Evolutionary conservation across 352 stramenopile species (phyloP).

Genomic region (Phytophthora nicotianae): DNA sequence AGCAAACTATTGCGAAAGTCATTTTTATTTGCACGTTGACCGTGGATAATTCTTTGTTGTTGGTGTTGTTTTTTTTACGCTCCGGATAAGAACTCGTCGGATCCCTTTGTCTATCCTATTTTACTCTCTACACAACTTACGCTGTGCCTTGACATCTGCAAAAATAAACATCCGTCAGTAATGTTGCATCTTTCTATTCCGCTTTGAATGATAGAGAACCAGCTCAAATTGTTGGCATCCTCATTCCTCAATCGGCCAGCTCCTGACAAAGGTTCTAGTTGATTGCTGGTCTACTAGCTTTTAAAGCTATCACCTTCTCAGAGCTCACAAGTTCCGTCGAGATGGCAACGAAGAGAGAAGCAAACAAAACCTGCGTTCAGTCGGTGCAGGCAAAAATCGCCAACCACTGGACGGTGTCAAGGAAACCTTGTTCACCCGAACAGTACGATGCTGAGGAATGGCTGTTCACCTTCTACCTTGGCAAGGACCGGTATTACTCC

Average conservation of each 20-base stretch:
- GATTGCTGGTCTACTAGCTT: background rate
- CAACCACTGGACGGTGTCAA: slow-evolving; percentile 58
- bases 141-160: slow-evolving; percentile 6
- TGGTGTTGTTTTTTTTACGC: background rate
- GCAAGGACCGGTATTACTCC: slow-evolving; percentile 61
- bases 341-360: slow-evolving; percentile 13
- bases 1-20: no score
- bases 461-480: slow-evolving; percentile 62
- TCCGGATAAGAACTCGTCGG: slow-evolving; percentile 1
- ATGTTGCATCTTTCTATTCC: slow-evolving; percentile 10
- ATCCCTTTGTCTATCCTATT: slow-evolving; percentile 9
- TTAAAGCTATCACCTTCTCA: background rate
- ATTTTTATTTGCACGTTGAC: no score
- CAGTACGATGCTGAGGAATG: slow-evolving; percentile 70
- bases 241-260: slow-evolving; percentile 23
- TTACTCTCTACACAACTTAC: slow-evolving; percentile 7
- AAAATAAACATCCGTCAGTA: slow-evolving; percentile 9
- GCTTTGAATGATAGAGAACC: background rate
- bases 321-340: background rate
- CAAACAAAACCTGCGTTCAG: slow-evolving; percentile 23
- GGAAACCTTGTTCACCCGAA: slow-evolving; percentile 49
- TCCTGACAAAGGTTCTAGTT: background rate
- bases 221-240: background rate
- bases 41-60: no score
- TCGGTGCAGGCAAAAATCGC: slow-evolving; percentile 24